Conservation (phyloP, 192 early-diverging fungal genomes). For the Coemansia sp. region DNA sequence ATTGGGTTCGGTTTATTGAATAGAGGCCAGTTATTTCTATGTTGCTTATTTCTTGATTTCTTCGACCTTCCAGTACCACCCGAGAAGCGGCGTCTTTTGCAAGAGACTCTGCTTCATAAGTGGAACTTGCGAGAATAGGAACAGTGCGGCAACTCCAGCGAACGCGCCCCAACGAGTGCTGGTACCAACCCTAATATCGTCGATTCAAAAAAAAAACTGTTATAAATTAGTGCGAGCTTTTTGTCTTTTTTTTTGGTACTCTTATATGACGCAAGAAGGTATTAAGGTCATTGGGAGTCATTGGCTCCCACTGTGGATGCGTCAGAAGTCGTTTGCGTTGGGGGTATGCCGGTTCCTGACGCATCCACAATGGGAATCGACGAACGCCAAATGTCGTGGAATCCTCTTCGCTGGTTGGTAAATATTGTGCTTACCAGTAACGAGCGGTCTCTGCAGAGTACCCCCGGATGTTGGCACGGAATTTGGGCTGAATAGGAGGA, state of each 20-base stretch:
- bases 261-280: no score
- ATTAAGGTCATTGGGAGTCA: no score
- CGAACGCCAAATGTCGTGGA: no score
- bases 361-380: no score
- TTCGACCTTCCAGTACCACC: conserved; percentile 59
- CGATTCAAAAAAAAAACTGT: conserved; percentile 4
- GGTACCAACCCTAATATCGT: conserved; percentile 25
- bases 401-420: no score
- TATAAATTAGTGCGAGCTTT: no score
- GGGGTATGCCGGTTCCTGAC: no score
- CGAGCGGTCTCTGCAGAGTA: conserved; percentile 50
- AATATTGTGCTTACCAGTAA: conserved; percentile 37
- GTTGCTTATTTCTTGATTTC: conserved; percentile 26
- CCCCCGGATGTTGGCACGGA: conserved; percentile 45
- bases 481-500: conserved; percentile 44
- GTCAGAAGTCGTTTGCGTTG: no score
- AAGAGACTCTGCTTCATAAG: conserved; percentile 39
- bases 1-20: no score
- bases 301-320: no score
- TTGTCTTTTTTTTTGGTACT: no score
- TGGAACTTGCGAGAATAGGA: conserved; percentile 52
- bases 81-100: conserved; percentile 47
- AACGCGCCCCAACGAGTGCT: conserved; percentile 50
- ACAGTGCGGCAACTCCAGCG: conserved; percentile 38
- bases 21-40: no score